A percentile compares a stretch with the other conserved stretches of the same genome.
These are phyloP conservation scores for Aristolochia californica DNA, from an alignment of 164 flowering plant genomes.

Conservation along the genomic window DNA sequence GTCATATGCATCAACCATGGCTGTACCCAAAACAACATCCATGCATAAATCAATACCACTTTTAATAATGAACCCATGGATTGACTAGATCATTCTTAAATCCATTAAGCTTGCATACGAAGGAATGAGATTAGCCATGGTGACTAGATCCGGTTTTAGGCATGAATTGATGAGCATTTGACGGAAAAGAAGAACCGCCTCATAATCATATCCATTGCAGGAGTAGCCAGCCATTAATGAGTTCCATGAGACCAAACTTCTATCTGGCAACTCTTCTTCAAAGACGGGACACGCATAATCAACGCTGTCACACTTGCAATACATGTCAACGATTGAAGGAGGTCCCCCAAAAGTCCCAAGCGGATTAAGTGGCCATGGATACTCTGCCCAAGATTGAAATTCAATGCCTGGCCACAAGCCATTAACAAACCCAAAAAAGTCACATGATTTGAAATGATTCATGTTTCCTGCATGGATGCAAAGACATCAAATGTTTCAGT, in stretches of 20 bases:
- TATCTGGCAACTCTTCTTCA: conserved; percentile 23
- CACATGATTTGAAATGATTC: conserved; percentile 18
- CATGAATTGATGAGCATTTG: conserved; percentile 16
- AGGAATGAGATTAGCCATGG: too few species aligned
- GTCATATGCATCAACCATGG: conserved; percentile 33
- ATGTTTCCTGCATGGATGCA: conserved; percentile 14
- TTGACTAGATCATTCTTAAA: too few species aligned
- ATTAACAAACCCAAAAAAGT: too few species aligned
- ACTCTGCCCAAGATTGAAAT: too few species aligned
- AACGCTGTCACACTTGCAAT: conserved; percentile 24
- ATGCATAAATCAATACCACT: too few species aligned
- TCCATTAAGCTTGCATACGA: too few species aligned
- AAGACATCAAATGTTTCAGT: conserved; percentile 20
- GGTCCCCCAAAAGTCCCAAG: conserved; percentile 22
- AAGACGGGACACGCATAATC: conserved; percentile 22
- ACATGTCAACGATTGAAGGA: conserved; percentile 30
- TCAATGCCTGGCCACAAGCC: too few species aligned
- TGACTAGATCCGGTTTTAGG: conserved; percentile 24
- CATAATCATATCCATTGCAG: conserved; percentile 22
- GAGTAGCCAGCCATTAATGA: conserved; percentile 28
- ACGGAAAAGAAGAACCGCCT: conserved; percentile 19
- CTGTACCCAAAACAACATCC: too few species aligned
- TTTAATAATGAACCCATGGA: too few species aligned
- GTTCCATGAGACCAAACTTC: too few species aligned
- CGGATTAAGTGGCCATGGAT: too few species aligned